A percentile compares a stretch with the other conserved stretches of the same genome.
Conservation (phyloP, 2,329 filamentous ascomycete species). For the Colletotrichum sp. region DNA sequence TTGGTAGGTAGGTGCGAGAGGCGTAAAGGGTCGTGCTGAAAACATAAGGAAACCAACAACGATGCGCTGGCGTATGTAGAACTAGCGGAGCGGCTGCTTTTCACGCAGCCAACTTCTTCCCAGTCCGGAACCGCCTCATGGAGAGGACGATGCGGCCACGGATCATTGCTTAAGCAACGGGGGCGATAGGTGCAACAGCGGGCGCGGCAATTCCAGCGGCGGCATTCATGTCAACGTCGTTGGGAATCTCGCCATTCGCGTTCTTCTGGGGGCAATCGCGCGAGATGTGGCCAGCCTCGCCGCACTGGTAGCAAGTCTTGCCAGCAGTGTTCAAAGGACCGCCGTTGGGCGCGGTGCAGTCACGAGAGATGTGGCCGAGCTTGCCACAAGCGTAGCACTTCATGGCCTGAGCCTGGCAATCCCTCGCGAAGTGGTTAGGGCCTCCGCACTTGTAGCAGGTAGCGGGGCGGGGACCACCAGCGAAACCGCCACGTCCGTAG, state of each 20-base stretch:
- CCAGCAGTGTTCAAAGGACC: slow-evolving; percentile 94
- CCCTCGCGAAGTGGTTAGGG: slow-evolving; percentile 97
- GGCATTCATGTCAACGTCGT: slow-evolving; percentile 48
- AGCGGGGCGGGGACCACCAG: slow-evolving; percentile 69
- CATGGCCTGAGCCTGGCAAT: slow-evolving; percentile 98
- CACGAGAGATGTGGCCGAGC: slow-evolving; percentile 85
- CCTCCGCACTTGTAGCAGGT: slow-evolving; percentile 80
- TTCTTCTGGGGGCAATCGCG: slow-evolving; percentile 87
- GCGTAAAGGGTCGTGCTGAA: slow-evolving; percentile 8
- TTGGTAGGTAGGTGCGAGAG: background rate
- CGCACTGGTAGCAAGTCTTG: slow-evolving; percentile 99
- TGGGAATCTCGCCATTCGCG: slow-evolving; percentile 52
- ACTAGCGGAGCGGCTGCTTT: background rate
- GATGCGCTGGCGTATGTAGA: background rate
- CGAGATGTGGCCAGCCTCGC: slow-evolving; percentile 94
- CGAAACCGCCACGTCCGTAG: slow-evolving; percentile 76
- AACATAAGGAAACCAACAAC: background rate
- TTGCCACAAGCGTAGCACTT: slow-evolving; percentile 98
- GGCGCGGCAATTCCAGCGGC: slow-evolving; percentile 41
- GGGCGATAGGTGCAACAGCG: slow-evolving; percentile 39
- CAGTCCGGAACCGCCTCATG: background rate
- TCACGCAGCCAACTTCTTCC: background rate
- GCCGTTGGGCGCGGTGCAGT: slow-evolving; percentile 96
- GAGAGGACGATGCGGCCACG: background rate
- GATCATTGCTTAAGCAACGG: slow-evolving; percentile 40